Evolutionary conservation across 2,329 filamentous ascomycete genomes (phyloP).

Genomic region (Eutypella sp.): DNA sequence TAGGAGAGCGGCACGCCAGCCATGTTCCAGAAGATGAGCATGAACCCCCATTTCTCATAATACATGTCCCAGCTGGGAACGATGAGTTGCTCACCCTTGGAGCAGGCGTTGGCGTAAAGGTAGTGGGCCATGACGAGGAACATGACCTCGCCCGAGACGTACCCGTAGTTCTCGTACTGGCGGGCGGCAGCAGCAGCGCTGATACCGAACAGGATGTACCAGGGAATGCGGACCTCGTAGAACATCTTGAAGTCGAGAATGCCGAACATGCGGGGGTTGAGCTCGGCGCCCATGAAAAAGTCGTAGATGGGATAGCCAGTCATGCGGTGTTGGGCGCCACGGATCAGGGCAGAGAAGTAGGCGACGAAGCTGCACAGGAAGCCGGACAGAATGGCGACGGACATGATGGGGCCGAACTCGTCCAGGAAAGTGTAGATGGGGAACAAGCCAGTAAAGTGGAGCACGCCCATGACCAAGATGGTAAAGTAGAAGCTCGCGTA

Average conservation of each 20-base stretch:
- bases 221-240: slow-evolving; percentile 86
- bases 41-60: slow-evolving; percentile 95
- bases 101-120: slow-evolving; percentile 86
- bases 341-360: slow-evolving; percentile 76
- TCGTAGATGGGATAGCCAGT: slow-evolving; percentile 81
- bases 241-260: slow-evolving; percentile 96
- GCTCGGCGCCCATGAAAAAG: slow-evolving; percentile 89
- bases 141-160: slow-evolving; percentile 76
- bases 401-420: slow-evolving; percentile 89
- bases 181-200: slow-evolving; percentile 71
- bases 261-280: slow-evolving; percentile 83
- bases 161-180: slow-evolving; percentile 81
- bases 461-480: slow-evolving; percentile 60
- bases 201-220: slow-evolving; percentile 83
- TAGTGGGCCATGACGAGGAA: slow-evolving; percentile 88
- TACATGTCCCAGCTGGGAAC: slow-evolving; percentile 94
- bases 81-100: slow-evolving; percentile 89
- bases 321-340: slow-evolving; percentile 88
- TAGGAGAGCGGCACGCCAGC: slow-evolving; percentile 87
- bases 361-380: slow-evolving; percentile 78
- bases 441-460: slow-evolving; percentile 83
- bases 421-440: slow-evolving; percentile 88
- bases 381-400: slow-evolving; percentile 86
- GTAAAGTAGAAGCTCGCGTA: slow-evolving; percentile 84
- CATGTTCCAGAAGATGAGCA: slow-evolving; percentile 97